These are phyloP conservation scores for Acacia melanoxylon DNA, from an alignment of 306 rosid species.

Conservation along the genomic window DNA sequence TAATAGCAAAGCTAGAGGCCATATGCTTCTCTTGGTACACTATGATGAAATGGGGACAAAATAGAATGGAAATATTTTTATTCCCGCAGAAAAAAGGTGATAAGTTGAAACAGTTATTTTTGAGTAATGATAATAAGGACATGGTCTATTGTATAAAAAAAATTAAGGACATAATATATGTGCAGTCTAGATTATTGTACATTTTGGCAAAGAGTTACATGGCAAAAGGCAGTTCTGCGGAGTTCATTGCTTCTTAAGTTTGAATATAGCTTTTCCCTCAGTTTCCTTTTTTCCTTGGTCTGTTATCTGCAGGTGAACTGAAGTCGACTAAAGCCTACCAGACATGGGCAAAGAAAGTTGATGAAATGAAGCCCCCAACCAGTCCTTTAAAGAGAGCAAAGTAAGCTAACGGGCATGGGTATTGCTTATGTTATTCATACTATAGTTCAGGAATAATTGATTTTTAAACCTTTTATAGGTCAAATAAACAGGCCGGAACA, in stretches of 20 bases:
- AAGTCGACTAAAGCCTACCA: conserved; percentile 69
- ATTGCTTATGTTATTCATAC: not conserved
- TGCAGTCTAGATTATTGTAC: not conserved
- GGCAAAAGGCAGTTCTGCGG: not conserved
- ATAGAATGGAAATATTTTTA: not conserved
- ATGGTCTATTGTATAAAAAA: not conserved
- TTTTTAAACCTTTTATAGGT: conserved; percentile 38
- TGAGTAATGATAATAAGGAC: not conserved
- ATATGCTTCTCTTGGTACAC: not conserved
- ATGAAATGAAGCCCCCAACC: conserved; percentile 82
- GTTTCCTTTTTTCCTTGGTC: not conserved
- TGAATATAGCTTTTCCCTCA: not conserved
- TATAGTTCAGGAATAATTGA: not conserved
- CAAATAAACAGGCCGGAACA: conserved; percentile 49
- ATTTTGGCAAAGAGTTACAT: conserved; percentile 1
- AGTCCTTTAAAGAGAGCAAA: conserved; percentile 63
- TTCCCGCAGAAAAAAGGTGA: not conserved
- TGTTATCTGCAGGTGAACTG: conserved; percentile 53
- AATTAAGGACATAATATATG: not conserved
- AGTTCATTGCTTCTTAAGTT: conserved; percentile 1
- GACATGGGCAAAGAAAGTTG: conserved; percentile 77
- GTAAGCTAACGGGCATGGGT: conserved; percentile 40
- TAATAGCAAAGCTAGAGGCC: not conserved
- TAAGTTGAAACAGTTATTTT: not conserved
- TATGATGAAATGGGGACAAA: not conserved